Base-by-base conservation (phyloP, 495 filamentous ascomycete species). In the Letharia lupina region DNA sequence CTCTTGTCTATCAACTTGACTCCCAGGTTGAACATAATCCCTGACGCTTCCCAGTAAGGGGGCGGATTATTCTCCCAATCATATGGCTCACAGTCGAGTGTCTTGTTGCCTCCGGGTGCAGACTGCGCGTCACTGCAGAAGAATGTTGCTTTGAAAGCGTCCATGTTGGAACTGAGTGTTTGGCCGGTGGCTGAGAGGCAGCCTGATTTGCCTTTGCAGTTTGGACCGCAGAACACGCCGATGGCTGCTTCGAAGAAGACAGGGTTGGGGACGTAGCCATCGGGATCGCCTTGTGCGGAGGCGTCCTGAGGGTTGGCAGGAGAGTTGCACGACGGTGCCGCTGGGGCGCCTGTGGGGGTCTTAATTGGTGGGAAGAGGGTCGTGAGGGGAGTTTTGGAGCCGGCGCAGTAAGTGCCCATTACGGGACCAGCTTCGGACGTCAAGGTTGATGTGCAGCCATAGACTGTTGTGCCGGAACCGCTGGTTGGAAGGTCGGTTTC, bases 221-320 rank as follows among this genome's bases (percentile, higher is more conserved):
- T 9, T 4, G 37, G 37, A 7, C 58, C 58, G 28, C 58, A 60
- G 37, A 60, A 42, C 2, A 60, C 58, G 15, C 58, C 58, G 35
- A 60, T 42, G 37, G 58, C 58, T 13, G 58, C 37, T 60, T 60
- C 58, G 41, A 60, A 60, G 37, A 41, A 60, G 37, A 42, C 58
- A 12, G 58, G 58, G 20, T 60, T 16, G 18, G 58, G 58, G 6
- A 52, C 48, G 10, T 52, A 52, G 3, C 48, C n/a, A 15, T 8
- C 10, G 0, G 48, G 7, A 23, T 52, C n/a, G 48, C n/a, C 44
- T 47, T 47, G 44, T 2, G 2, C 3, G 4, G 44, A 47, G 15
- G 44, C 48, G 10, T 23, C 48, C 9, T 28, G 23, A 9, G 48
- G 23, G 10, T 52, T 8, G 18, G n/a, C 9, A 8, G n/a, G 48